A percentile compares a stretch with the other conserved stretches of the same genome.
Conservation (phyloP, 805 yeast species). For the Zygoascus flipseniorum region DNA sequence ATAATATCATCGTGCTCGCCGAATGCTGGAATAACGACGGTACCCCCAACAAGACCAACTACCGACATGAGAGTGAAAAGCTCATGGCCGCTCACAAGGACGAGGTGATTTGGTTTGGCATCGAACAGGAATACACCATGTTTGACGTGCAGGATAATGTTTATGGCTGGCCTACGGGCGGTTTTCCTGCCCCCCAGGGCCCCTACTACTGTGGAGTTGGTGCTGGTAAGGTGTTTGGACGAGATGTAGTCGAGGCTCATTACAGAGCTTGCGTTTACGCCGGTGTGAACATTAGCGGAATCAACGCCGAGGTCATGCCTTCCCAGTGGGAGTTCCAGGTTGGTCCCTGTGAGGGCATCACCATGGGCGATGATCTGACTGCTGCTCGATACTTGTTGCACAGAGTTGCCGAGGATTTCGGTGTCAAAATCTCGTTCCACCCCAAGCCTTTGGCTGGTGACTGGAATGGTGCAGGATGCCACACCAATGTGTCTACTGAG, state of each 20-base stretch:
- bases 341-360: slow-evolving; percentile 93
- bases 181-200: slow-evolving; percentile 99
- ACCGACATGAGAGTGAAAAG: slow-evolving; percentile 94
- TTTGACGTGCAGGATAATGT: slow-evolving; percentile 84
- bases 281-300: slow-evolving; percentile 87
- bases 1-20: slow-evolving; percentile 87
- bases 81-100: slow-evolving; percentile 85
- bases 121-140: slow-evolving; percentile 97
- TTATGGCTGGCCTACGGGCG: slow-evolving; percentile 99
- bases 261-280: slow-evolving; percentile 96
- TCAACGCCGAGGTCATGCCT: slow-evolving; percentile 99
- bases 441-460: slow-evolving; percentile 98
- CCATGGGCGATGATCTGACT: slow-evolving; percentile 97
- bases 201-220: slow-evolving; percentile 99
- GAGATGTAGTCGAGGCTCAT: slow-evolving; percentile 98
- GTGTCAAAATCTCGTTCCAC: slow-evolving; percentile 97
- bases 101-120: slow-evolving; percentile 91
- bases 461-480: slow-evolving; percentile 99
- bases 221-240: slow-evolving; percentile 93
- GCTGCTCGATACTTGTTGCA: slow-evolving; percentile 85
- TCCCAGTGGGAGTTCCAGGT: slow-evolving; percentile 99
- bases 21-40: slow-evolving; percentile 99
- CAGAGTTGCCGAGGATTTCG: slow-evolving; percentile 98
- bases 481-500: slow-evolving; percentile 93
- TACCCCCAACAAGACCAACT: slow-evolving; percentile 97